phyloP scores from a whole-genome alignment of 306 rosid species.

The Cicer yamashitae region DNA sequence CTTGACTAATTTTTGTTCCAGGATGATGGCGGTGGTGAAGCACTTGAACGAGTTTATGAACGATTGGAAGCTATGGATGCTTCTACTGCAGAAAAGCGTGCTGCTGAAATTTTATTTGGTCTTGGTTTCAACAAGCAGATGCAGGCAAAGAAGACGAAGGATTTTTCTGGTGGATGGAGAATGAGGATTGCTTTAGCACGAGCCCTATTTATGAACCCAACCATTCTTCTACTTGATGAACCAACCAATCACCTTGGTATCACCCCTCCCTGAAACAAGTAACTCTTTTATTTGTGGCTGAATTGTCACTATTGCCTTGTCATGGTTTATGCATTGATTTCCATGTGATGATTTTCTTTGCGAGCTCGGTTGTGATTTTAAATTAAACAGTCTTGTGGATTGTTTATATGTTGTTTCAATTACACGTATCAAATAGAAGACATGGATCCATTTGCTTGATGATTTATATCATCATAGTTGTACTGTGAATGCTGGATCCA shows the following conservation, averaged over 20 bases:
- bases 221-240: slow-evolving; percentile 92
- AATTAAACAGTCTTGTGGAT: slow-evolving; percentile 9
- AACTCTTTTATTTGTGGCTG: slow-evolving; percentile 29
- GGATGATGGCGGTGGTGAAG: slow-evolving; percentile 99
- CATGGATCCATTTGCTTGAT: neutral
- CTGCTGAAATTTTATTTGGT: slow-evolving; percentile 92
- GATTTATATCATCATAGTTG: slow-evolving; percentile 4
- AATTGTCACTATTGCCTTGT: neutral
- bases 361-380: neutral
- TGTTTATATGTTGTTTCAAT: slow-evolving; percentile 24
- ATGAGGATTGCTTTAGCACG: slow-evolving; percentile 99
- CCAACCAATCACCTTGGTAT: slow-evolving; percentile 98
- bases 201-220: slow-evolving; percentile 93
- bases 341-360: slow-evolving; percentile 1
- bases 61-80: slow-evolving; percentile 93
- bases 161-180: slow-evolving; percentile 99
- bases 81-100: slow-evolving; percentile 97
- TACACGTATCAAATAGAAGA: slow-evolving; percentile 15
- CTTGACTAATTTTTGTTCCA: slow-evolving; percentile 38
- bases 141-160: slow-evolving; percentile 91
- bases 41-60: slow-evolving; percentile 88
- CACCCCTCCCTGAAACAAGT: slow-evolving; percentile 11
- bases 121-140: slow-evolving; percentile 94
- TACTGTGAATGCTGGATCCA: neutral
- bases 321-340: slow-evolving; percentile 31